These are phyloP conservation scores for Phytophthora citrophthora DNA, from an alignment of 352 stramenopile species.

Conservation along the genomic window DNA sequence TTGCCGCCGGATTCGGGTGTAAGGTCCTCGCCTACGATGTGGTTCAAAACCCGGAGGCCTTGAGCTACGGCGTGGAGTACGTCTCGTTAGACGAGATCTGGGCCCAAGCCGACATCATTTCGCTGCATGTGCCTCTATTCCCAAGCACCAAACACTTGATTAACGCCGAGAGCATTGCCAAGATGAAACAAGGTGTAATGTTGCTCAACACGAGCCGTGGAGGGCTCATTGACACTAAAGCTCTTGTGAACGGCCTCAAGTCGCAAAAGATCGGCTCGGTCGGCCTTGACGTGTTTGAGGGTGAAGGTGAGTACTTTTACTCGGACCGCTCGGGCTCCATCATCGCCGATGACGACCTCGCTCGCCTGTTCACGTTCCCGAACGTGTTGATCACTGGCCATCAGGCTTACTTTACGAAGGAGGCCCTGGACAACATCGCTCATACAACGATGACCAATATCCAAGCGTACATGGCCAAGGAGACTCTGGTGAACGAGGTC, in stretches of 20 bases:
- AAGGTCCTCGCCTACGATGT: slow-evolving; percentile 79
- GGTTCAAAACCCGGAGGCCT: slow-evolving; percentile 51
- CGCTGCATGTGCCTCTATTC: slow-evolving; percentile 86
- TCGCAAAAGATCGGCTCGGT: slow-evolving; percentile 74
- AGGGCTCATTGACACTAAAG: slow-evolving; percentile 84
- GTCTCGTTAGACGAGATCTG: slow-evolving; percentile 64
- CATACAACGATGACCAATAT: slow-evolving; percentile 82
- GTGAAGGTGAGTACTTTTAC: slow-evolving; percentile 82
- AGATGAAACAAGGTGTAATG: slow-evolving; percentile 90
- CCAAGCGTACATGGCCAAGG: slow-evolving; percentile 50
- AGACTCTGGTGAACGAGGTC: slow-evolving; percentile 19
- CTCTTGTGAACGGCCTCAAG: slow-evolving; percentile 82
- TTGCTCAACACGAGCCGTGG: slow-evolving; percentile 93
- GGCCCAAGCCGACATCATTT: slow-evolving; percentile 84
- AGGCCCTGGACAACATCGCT: slow-evolving; percentile 74
- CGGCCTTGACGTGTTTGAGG: slow-evolving; percentile 90
- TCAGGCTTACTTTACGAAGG: slow-evolving; percentile 84
- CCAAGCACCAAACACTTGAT: slow-evolving; percentile 87
- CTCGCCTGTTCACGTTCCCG: slow-evolving; percentile 80
- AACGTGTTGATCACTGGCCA: slow-evolving; percentile 86
- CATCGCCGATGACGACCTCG: slow-evolving; percentile 71
- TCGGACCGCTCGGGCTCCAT: slow-evolving; percentile 70
- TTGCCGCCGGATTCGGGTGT: slow-evolving; percentile 41
- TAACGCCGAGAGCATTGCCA: slow-evolving; percentile 76
- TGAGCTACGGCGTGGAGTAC: slow-evolving; percentile 5